Percentiles rank a stretch among this genome's conserved stretches.
These are phyloP conservation scores for Prunus armeniaca DNA, from an alignment of 306 rosid species.

Conservation along the genomic window DNA sequence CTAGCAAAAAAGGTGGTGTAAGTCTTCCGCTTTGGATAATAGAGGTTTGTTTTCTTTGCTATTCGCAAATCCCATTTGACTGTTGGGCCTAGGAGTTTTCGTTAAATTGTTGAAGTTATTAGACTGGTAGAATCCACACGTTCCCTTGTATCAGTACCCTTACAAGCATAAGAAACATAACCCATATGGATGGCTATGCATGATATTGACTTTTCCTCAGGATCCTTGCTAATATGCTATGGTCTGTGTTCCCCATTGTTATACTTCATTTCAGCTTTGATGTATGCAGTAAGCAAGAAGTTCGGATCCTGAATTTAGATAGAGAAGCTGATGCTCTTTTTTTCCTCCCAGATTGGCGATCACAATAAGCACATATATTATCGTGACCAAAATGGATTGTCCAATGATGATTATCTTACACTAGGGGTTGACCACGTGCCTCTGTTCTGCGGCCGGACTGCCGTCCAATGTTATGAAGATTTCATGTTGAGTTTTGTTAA, in stretches of 20 bases:
- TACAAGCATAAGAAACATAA: neutral
- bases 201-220: neutral
- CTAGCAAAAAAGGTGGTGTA: slow-evolving; percentile 28
- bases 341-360: slow-evolving; percentile 31
- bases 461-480: slow-evolving; percentile 40
- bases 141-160: neutral
- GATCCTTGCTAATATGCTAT: neutral
- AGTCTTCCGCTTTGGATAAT: slow-evolving; percentile 40
- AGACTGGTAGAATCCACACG: neutral
- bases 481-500: slow-evolving; percentile 27
- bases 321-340: slow-evolving; percentile 10
- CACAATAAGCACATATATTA: slow-evolving; percentile 36
- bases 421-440: slow-evolving; percentile 40
- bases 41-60: slow-evolving; percentile 27
- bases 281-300: neutral
- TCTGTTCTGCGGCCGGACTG: slow-evolving; percentile 39
- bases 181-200: neutral
- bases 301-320: neutral
- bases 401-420: slow-evolving; percentile 36
- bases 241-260: neutral
- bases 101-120: neutral
- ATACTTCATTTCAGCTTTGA: neutral
- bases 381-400: slow-evolving; percentile 35
- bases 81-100: neutral
- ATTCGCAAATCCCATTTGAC: neutral